Conservation (phyloP, 306 rosid genomes). For the Adenanthera pavonina region DNA sequence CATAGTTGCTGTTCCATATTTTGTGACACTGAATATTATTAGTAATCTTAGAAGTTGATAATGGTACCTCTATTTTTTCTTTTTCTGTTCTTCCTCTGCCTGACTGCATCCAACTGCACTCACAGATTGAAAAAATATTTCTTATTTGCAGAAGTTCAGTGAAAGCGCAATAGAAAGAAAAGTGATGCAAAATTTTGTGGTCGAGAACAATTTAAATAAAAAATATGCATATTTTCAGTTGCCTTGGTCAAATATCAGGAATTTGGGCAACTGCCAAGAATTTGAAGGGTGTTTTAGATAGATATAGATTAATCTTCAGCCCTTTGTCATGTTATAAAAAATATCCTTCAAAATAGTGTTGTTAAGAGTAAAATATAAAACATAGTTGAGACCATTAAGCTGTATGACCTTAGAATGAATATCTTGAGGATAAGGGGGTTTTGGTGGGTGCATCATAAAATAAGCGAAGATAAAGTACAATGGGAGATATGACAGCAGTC, state of each 20-base stretch:
- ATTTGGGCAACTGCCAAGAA: neutral
- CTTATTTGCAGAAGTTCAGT: neutral
- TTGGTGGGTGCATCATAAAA: neutral
- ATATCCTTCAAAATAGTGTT: neutral
- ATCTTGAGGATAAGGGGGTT: neutral
- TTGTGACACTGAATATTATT: slow-evolving; percentile 2
- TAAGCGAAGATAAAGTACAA: neutral
- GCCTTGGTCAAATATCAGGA: neutral
- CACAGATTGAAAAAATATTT: neutral
- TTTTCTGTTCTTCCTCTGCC: too few species aligned
- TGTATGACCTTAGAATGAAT: neutral
- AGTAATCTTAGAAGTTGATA: slow-evolving; percentile 15
- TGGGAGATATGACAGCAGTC: neutral
- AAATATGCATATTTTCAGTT: too few species aligned
- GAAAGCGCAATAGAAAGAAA: slow-evolving; percentile 1
- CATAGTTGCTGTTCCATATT: slow-evolving; percentile 11
- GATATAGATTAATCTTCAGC: neutral
- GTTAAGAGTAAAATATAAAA: too few species aligned
- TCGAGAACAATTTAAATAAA: neutral
- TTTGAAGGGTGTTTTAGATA: neutral
- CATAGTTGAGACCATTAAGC: neutral
- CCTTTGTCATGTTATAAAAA: neutral
- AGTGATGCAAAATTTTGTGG: neutral
- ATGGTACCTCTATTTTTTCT: neutral
- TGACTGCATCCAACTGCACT: neutral